Evolutionary conservation across 1,139 yeast species (phyloP).

Genomic region (Yarrowia galli): DNA sequence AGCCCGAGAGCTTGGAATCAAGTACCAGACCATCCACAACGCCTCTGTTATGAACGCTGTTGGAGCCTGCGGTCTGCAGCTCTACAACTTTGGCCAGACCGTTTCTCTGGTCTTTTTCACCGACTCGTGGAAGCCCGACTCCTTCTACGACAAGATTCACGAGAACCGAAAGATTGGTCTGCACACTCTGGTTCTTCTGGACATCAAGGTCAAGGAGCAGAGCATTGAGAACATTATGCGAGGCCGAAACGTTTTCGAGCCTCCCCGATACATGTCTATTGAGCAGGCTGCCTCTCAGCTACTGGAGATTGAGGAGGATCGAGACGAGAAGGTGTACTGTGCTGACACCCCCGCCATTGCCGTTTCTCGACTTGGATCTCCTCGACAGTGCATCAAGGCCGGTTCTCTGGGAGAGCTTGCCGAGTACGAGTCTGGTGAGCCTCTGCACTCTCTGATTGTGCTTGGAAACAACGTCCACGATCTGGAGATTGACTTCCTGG

Average conservation of each 20-base stretch:
- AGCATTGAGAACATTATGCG: slow-evolving; percentile 93
- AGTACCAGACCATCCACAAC: slow-evolving; percentile 85
- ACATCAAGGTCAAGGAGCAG: slow-evolving; percentile 96
- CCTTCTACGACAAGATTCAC: slow-evolving; percentile 85
- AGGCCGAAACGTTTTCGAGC: slow-evolving; percentile 90
- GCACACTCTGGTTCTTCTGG: slow-evolving; percentile 86
- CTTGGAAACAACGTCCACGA: slow-evolving; percentile 95
- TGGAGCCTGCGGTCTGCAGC: slow-evolving; percentile 95
- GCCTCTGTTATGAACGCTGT: slow-evolving; percentile 99
- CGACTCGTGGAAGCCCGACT: slow-evolving; percentile 94
- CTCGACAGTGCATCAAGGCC: slow-evolving; percentile 80
- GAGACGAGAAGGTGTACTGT: slow-evolving; percentile 73
- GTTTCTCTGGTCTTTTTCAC: slow-evolving; percentile 95
- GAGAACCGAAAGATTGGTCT: slow-evolving; percentile 90
- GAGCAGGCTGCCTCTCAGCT: slow-evolving; percentile 88
- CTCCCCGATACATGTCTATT: slow-evolving; percentile 95
- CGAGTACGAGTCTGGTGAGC: slow-evolving; percentile 89
- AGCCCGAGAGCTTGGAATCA: slow-evolving; percentile 82
- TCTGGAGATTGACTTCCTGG: slow-evolving; percentile 82
- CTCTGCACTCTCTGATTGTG: slow-evolving; percentile 88
- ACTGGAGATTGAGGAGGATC: slow-evolving; percentile 80
- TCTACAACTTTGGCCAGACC: slow-evolving; percentile 95
- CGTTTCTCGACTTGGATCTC: slow-evolving; percentile 88
- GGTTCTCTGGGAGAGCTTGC: slow-evolving; percentile 75
- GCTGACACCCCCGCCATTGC: slow-evolving; percentile 93